Conservation (phyloP, 2,329 filamentous ascomycete species). For the Colletotrichum chlorophyti region DNA sequence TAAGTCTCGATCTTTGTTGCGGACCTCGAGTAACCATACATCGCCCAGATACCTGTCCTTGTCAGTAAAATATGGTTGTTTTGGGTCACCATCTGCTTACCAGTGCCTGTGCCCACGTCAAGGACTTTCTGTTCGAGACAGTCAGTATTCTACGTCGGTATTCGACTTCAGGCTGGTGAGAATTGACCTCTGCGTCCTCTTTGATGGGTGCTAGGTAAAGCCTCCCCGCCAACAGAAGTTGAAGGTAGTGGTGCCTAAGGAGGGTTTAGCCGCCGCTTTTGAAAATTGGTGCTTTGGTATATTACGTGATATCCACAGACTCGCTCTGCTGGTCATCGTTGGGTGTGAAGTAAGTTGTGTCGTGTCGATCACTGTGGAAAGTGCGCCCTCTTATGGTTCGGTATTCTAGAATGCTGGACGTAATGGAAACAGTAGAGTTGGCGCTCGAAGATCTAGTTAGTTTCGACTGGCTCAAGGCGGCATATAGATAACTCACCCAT, state of each 20-base stretch:
- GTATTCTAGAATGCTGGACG: slow-evolving; percentile 37
- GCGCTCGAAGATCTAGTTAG: background rate
- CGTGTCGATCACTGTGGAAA: slow-evolving; percentile 35
- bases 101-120: slow-evolving; percentile 30
- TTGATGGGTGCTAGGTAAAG: slow-evolving; percentile 27
- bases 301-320: slow-evolving; percentile 32
- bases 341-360: slow-evolving; percentile 33
- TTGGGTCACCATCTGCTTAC: slow-evolving; percentile 14
- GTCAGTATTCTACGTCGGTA: background rate
- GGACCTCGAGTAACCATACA: slow-evolving; percentile 2
- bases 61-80: background rate
- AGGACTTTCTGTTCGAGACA: slow-evolving; percentile 21
- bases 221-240: slow-evolving; percentile 32
- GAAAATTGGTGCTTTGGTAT: background rate
- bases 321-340: slow-evolving; percentile 28
- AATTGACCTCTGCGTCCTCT: background rate
- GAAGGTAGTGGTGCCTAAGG: slow-evolving; percentile 30
- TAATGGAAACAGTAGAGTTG: slow-evolving; percentile 35
- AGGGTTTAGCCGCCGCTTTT: background rate
- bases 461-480: background rate
- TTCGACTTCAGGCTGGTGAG: too few species aligned
- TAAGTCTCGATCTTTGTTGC: background rate
- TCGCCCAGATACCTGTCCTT: slow-evolving; percentile 20
- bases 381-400: slow-evolving; percentile 37
- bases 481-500: background rate